Percentiles rank a stretch among this genome's conserved stretches.
Evolutionary conservation across 768 basidiomycete species (phyloP).

Genomic region (Leccinum obscurum): DNA sequence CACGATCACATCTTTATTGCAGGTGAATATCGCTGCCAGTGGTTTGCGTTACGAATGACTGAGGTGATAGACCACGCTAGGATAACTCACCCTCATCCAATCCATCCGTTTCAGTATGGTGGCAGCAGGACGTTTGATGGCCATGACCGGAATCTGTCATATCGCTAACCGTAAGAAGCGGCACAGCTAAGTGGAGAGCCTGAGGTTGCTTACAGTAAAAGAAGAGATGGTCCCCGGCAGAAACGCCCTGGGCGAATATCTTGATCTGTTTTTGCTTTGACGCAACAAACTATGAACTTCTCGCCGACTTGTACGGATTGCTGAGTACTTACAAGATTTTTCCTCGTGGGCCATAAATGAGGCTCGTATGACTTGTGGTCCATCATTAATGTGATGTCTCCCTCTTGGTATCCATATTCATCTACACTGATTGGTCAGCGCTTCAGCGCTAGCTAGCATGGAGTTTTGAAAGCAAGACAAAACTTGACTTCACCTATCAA

Average conservation of each 20-base stretch:
- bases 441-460: no score
- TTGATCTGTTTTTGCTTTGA: conserved; percentile 43
- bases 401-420: conserved; percentile 37
- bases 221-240: conserved; percentile 51
- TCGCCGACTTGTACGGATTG: background rate
- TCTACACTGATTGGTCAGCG: conserved; percentile 15
- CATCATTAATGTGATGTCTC: conserved; percentile 45
- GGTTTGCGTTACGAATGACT: background rate
- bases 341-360: conserved; percentile 40
- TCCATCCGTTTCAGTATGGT: conserved; percentile 50
- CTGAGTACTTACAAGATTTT: conserved; percentile 42
- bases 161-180: background rate
- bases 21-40: conserved; percentile 17
- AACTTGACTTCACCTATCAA: conserved; percentile 23
- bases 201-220: conserved; percentile 53
- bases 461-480: background rate
- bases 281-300: background rate
- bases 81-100: conserved; percentile 47
- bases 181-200: background rate
- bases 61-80: background rate
- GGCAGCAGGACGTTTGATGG: conserved; percentile 41
- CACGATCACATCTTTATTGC: conserved; percentile 16
- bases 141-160: conserved; percentile 53
- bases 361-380: conserved; percentile 29
- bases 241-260: conserved; percentile 43